Conservation (phyloP, 164 flowering plant genomes). For the Chloranthus sessilifolius region DNA sequence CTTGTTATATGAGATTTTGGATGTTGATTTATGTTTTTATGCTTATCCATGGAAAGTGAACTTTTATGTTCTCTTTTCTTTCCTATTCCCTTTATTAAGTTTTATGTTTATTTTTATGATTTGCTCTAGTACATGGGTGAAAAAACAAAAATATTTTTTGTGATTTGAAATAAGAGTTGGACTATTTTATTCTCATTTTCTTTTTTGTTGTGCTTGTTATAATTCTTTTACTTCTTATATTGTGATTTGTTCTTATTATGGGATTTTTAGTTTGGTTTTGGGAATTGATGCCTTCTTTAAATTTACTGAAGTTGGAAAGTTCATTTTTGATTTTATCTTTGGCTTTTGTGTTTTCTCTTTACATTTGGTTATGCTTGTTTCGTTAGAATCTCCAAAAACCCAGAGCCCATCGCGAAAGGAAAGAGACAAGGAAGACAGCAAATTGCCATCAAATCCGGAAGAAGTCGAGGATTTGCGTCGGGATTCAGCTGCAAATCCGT, state of each 20-base stretch:
- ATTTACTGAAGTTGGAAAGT: neutral
- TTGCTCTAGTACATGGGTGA: neutral
- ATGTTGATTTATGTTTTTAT: neutral
- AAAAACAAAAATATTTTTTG: neutral
- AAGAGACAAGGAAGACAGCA: neutral
- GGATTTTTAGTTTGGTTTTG: neutral
- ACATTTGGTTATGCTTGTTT: neutral
- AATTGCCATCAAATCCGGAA: constrained; percentile 80
- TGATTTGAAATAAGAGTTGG: neutral
- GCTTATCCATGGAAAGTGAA: neutral
- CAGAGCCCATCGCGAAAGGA: constrained; percentile 3
- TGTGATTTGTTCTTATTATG: too few species aligned
- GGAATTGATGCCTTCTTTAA: neutral
- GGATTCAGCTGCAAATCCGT: constrained; percentile 63
- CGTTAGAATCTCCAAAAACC: constrained; percentile 15
- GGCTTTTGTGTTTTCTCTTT: too few species aligned
- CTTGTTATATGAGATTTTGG: neutral
- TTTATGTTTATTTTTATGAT: neutral
- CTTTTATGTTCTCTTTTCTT: too few species aligned
- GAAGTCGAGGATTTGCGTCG: constrained; percentile 88
- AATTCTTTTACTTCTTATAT: too few species aligned
- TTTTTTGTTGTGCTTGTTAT: too few species aligned
- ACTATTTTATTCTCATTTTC: neutral
- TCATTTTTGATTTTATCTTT: neutral
- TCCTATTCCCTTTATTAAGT: too few species aligned